phyloP scores from a whole-genome alignment of 805 yeast genomes.

The Hanseniaspora clermontiae region DNA sequence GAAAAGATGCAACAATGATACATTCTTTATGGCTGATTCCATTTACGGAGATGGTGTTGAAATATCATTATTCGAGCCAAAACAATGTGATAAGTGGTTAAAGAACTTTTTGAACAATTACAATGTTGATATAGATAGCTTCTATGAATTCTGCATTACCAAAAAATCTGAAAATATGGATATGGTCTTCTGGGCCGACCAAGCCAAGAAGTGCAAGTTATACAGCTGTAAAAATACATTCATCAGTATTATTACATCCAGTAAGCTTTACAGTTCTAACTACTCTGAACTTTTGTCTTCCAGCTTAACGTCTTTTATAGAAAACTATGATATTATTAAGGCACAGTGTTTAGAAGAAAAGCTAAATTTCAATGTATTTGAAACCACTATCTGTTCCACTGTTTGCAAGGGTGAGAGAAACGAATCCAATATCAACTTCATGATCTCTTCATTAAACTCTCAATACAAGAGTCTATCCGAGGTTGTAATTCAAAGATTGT shows the following conservation, averaged over 20 bases:
- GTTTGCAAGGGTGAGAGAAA: conserved; percentile 52
- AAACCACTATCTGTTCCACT: conserved; percentile 42
- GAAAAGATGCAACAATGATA: conserved; percentile 27
- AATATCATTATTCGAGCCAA: conserved; percentile 40
- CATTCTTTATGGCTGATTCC: conserved; percentile 39
- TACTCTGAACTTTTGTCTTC: conserved; percentile 39
- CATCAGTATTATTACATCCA: conserved; percentile 34
- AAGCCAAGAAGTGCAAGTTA: conserved; percentile 40
- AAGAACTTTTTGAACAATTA: conserved; percentile 34
- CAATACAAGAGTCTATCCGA: conserved; percentile 34
- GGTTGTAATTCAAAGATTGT: conserved; percentile 39
- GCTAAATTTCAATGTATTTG: conserved; percentile 43
- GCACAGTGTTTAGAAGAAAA: conserved; percentile 36
- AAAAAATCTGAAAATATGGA: conserved; percentile 48
- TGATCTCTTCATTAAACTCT: conserved; percentile 41
- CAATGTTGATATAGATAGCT: conserved; percentile 38
- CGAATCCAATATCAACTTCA: conserved; percentile 45
- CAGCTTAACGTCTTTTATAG: conserved; percentile 35
- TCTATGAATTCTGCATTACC: conserved; percentile 32
- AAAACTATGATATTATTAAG: conserved; percentile 36
- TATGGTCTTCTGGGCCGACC: conserved; percentile 56
- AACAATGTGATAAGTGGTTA: conserved; percentile 44
- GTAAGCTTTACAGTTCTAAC: conserved; percentile 19
- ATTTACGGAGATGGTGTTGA: conserved; percentile 40
- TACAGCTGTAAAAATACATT: conserved; percentile 46